Base-by-base conservation (phyloP, 345 rosid species). In the Garcia nutans region DNA sequence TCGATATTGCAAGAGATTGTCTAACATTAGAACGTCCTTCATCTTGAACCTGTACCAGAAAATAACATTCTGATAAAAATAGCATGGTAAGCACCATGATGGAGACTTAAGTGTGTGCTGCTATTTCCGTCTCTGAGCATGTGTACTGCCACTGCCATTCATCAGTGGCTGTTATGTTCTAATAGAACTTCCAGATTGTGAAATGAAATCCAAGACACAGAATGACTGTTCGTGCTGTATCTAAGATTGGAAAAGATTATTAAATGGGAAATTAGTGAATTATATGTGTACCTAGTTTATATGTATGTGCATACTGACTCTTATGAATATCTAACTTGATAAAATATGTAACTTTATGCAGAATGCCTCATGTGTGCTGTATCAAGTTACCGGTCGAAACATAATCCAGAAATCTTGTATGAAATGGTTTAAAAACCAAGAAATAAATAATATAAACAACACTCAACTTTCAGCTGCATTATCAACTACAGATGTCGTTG, bases 21-120 rank as follows among this genome's bases (percentile, higher is more conserved):
- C 97, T 87, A 71, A 92, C 88, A 73, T 77, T 85, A 23, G 80
- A 71, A 63, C 97, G 92, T 65, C 93, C 93, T 82, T 92, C 92
- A 71, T 94, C 94, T 63, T 86, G 92, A 80, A 84, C 72, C 98
- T 92, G 82, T 70, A 26, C 56, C 67, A 73, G 72, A 68, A 72
- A 57, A 52, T 68, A 58, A 75, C 62, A 60, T 33, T 2, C 20
- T 24, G 10, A n/a, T 56, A 6, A 68, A 61, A 37, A 31, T 15
- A 74, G 77, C 55, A 65, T 4, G 26, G 17, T 37, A 49, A 0
- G 15, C 71, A 8, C 44, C 52, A 41, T 42, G 52, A 65, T 16
- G 23, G 17, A 54, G 15, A 23, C 17, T n/a, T n/a, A 52, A 55
- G 15, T 28, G 55, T 17, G 7, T 26, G 19, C 24, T 6, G 49